phyloP scores from a whole-genome alignment of 768 basidiomycete species.

The Tylopilus plumbeoviolaceoides region DNA sequence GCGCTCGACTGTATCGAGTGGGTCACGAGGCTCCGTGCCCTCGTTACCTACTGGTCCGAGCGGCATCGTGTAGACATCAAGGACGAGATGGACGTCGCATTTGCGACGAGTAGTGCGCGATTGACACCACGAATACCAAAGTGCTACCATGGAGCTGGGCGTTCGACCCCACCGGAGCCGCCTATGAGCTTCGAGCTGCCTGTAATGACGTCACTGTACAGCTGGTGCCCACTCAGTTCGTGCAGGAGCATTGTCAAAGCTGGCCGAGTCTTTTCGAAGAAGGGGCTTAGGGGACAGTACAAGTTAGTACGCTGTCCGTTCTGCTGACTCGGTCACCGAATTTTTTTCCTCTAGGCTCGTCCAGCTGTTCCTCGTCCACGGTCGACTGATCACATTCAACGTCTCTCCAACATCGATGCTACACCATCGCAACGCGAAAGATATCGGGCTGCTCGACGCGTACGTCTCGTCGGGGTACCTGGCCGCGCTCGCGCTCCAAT shows the following conservation, averaged over 20 bases:
- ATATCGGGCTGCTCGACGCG: conserved; percentile 63
- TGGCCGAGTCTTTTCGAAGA: conserved; percentile 69
- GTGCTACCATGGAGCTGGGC: conserved; percentile 32
- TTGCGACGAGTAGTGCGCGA: conserved; percentile 46
- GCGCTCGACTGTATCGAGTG: conserved; percentile 72
- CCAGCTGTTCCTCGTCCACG: conserved; percentile 71
- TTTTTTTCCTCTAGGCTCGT: conserved; percentile 44
- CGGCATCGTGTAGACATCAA: conserved; percentile 71
- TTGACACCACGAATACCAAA: conserved; percentile 50
- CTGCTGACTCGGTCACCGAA: not conserved
- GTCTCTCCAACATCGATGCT: conserved; percentile 56
- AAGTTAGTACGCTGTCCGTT: conserved; percentile 47
- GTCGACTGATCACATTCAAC: conserved; percentile 69
- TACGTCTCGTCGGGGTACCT: conserved; percentile 88
- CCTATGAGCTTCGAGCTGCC: conserved; percentile 53
- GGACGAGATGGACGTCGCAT: conserved; percentile 77
- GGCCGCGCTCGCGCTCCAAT: conserved; percentile 61
- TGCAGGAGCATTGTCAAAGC: conserved; percentile 73
- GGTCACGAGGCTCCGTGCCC: conserved; percentile 69
- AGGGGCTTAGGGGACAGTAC: conserved; percentile 72
- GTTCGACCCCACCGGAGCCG: conserved; percentile 45
- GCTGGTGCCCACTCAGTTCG: conserved; percentile 81
- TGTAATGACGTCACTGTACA: conserved; percentile 64
- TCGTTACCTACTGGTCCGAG: conserved; percentile 76
- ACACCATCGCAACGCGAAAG: conserved; percentile 51